Percentiles rank a stretch among this genome's conserved stretches.
phyloP scores from a whole-genome alignment of 805 yeast species.

The Hanseniaspora lachancei region DNA sequence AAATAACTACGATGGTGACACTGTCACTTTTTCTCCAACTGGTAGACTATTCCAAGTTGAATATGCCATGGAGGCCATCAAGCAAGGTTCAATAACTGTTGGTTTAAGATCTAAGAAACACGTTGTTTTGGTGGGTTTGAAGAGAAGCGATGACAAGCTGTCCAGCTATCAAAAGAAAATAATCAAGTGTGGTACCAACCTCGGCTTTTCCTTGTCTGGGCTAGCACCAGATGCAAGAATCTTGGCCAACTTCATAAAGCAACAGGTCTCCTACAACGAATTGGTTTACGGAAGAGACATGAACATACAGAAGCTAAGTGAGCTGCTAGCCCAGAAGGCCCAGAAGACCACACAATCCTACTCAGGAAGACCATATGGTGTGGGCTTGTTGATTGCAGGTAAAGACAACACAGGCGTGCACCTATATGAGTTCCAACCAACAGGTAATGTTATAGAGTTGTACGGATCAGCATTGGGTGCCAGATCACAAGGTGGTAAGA shows the following conservation, averaged over 20 bases:
- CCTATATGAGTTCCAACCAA: conserved; percentile 86
- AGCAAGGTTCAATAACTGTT: conserved; percentile 95
- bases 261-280: conserved; percentile 78
- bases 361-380: conserved; percentile 97
- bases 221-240: conserved; percentile 97
- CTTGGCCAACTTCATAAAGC: conserved; percentile 73
- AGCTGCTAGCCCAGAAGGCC: conserved; percentile 86
- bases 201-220: conserved; percentile 94
- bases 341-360: conserved; percentile 92
- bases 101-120: conserved; percentile 78
- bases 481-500: conserved; percentile 94
- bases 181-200: conserved; percentile 79
- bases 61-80: conserved; percentile 92
- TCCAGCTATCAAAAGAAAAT: conserved; percentile 94
- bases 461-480: conserved; percentile 96
- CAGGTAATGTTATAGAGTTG: conserved; percentile 85
- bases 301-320: conserved; percentile 69
- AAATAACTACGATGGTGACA: conserved; percentile 96
- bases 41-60: conserved; percentile 97
- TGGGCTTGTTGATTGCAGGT: conserved; percentile 82
- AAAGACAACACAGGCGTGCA: conserved; percentile 91
- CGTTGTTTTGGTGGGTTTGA: conserved; percentile 85
- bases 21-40: conserved; percentile 96
- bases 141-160: conserved; percentile 92
- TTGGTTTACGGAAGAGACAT: conserved; percentile 78